These are phyloP conservation scores for Podospora comata DNA, from an alignment of 495 filamentous ascomycete genomes.

Conservation along the genomic window DNA sequence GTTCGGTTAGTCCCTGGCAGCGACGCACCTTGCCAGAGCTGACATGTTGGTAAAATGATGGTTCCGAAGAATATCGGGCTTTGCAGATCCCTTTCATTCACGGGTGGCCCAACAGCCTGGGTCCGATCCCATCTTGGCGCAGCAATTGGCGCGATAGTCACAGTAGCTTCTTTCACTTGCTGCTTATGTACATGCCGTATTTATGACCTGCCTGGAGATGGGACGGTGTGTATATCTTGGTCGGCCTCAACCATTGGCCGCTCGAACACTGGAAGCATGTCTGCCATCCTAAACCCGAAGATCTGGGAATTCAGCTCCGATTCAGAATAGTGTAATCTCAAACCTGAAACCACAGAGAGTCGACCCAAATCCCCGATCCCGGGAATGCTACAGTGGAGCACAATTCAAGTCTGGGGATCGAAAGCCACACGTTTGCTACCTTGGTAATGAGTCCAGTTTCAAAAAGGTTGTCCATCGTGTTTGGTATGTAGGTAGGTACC, in stretches of 20 bases:
- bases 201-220: background rate
- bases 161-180: background rate
- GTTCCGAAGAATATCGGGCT: background rate
- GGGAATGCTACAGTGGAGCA: background rate
- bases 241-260: no score
- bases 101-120: background rate
- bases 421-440: background rate
- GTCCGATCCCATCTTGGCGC: background rate
- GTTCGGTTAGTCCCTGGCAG: background rate
- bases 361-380: background rate
- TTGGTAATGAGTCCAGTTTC: background rate
- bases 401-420: background rate
- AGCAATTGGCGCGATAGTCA: background rate
- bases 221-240: no score
- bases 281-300: no score
- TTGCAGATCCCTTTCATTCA: background rate
- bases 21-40: background rate
- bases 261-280: no score
- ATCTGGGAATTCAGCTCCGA: no score
- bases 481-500: no score
- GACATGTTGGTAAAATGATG: background rate
- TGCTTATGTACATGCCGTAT: background rate
- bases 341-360: background rate
- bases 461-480: background rate
- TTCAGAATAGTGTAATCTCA: no score